Evolutionary conservation across 495 filamentous ascomycete species (phyloP).

Genomic region (Podospora anserina): DNA sequence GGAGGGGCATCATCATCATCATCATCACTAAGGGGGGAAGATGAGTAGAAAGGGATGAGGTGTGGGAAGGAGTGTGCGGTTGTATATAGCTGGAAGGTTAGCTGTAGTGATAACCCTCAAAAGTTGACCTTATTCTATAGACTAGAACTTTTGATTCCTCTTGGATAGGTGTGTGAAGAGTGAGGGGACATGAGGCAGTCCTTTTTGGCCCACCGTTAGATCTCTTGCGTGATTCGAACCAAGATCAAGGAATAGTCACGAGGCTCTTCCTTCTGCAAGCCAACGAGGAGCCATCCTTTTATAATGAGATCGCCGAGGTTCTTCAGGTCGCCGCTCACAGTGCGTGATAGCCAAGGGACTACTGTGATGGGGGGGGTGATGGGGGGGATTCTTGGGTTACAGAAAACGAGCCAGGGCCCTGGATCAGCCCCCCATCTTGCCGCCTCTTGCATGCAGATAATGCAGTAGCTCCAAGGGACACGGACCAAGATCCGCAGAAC

Average conservation of each 20-base stretch:
- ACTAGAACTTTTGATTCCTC: neutral
- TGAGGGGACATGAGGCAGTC: too few species aligned
- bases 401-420: constrained; percentile 4
- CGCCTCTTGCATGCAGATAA: constrained; percentile 9
- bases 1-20: constrained; percentile 27
- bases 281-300: neutral
- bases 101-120: neutral
- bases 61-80: neutral
- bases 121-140: neutral
- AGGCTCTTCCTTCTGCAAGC: neutral
- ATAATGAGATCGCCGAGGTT: neutral
- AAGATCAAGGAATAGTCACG: neutral
- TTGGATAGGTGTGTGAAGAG: neutral
- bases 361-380: neutral
- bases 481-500: constrained; percentile 2
- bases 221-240: neutral
- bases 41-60: neutral
- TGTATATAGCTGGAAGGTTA: neutral
- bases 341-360: neutral
- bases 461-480: constrained; percentile 8
- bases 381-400: neutral
- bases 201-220: too few species aligned
- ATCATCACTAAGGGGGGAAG: neutral
- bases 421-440: neutral
- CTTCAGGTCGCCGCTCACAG: neutral